phyloP scores from a whole-genome alignment of 106 monocot species.

The Acanthochlamys bracteata region DNA sequence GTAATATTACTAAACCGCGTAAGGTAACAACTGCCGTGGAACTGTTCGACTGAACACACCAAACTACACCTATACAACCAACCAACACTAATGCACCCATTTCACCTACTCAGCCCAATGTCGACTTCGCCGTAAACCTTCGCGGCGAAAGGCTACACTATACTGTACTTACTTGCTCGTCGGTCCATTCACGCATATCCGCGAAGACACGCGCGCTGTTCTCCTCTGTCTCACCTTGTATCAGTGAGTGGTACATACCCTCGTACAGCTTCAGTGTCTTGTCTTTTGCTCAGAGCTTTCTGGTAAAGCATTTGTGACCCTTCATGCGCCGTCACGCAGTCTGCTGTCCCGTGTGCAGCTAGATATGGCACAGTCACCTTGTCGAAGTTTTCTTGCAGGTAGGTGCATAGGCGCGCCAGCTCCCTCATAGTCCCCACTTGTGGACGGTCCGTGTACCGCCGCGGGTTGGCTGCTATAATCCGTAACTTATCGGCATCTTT shows the following conservation, averaged over 20 bases:
- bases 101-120: background rate
- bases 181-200: conserved; percentile 77
- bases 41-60: too few species aligned
- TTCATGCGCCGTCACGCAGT: conserved; percentile 27
- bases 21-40: too few species aligned
- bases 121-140: background rate
- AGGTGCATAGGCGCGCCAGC: conserved; percentile 40
- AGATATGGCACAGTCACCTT: conserved; percentile 6
- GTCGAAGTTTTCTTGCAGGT: conserved; percentile 1
- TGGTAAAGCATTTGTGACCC: conserved; percentile 26
- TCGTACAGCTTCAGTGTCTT: conserved; percentile 27
- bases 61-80: too few species aligned
- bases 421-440: conserved; percentile 94
- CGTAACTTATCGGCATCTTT: conserved; percentile 58
- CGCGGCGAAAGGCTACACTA: background rate
- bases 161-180: conserved; percentile 45
- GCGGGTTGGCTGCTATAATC: conserved; percentile 71
- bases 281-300: conserved; percentile 26
- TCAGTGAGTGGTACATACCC: conserved; percentile 44
- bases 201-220: conserved; percentile 44
- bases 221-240: conserved; percentile 38
- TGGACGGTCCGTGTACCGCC: conserved; percentile 60
- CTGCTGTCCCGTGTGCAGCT: conserved; percentile 36
- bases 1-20: too few species aligned
- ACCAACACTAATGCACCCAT: too few species aligned